phyloP scores from a whole-genome alignment of 2,329 filamentous ascomycete species.

The Aspergillus sp. region DNA sequence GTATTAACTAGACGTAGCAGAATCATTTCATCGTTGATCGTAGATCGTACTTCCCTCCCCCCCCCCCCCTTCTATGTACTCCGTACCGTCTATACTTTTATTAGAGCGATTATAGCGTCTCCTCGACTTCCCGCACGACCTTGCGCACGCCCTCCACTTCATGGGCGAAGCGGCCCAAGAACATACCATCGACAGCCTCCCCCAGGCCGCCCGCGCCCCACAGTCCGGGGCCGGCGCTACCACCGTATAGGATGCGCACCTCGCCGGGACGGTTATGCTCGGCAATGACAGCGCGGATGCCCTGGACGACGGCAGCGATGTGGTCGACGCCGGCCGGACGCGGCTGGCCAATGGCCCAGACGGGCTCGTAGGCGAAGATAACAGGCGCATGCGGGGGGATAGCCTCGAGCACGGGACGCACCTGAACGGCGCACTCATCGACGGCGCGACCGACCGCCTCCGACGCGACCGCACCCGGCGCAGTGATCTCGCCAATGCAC shows the following conservation, averaged over 20 bases:
- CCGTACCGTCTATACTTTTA: too few relatives aligned
- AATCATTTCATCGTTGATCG: too few relatives aligned
- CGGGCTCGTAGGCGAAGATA: conserved; percentile 80
- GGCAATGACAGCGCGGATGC: conserved; percentile 56
- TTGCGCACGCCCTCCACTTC: conserved; percentile 68
- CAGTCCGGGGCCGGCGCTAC: conserved; percentile 75
- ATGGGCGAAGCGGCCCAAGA: conserved; percentile 78
- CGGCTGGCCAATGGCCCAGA: conserved; percentile 80
- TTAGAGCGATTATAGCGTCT: too few relatives aligned
- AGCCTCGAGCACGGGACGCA: conserved; percentile 60
- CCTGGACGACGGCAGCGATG: conserved; percentile 67
- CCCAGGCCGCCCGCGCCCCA: conserved; percentile 58
- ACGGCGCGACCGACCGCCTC: conserved; percentile 58
- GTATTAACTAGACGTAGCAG: too few relatives aligned
- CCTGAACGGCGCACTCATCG: conserved; percentile 63
- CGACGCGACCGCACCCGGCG: conserved; percentile 45
- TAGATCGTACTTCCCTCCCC: too few relatives aligned
- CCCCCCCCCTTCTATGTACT: too few relatives aligned
- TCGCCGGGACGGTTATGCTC: conserved; percentile 53
- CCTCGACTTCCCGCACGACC: conserved; percentile 69
- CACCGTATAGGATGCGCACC: conserved; percentile 75
- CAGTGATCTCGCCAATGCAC: conserved; percentile 71
- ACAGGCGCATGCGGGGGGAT: conserved; percentile 65
- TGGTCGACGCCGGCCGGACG: conserved; percentile 70
- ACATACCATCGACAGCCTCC: conserved; percentile 73